Evolutionary conservation across 345 rosid species (phyloP).

Genomic region (Euphorbia lathyris): DNA sequence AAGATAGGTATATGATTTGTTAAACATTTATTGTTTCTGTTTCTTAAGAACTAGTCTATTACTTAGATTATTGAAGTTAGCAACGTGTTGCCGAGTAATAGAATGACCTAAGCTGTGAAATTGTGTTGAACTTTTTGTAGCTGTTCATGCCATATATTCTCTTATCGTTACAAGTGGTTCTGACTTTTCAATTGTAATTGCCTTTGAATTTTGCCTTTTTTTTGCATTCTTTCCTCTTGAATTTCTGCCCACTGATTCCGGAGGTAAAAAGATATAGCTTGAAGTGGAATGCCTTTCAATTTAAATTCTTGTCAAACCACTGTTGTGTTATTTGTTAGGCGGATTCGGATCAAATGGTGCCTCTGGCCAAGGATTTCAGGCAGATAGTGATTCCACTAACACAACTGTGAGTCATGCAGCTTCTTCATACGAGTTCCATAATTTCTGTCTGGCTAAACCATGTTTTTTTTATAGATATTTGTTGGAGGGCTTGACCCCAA

Average conservation of each 20-base stretch:
- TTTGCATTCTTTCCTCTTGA: background rate
- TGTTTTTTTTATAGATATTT: slow-evolving; percentile 62
- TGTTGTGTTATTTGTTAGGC: slow-evolving; percentile 34
- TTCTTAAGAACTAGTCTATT: background rate
- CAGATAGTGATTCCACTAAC: slow-evolving; percentile 71
- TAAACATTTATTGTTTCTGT: background rate
- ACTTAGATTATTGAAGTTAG: background rate
- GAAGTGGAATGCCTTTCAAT: background rate
- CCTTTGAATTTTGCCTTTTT: background rate
- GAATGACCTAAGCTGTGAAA: background rate
- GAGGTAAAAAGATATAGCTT: background rate
- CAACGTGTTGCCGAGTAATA: background rate
- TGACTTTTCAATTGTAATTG: background rate
- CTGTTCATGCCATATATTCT: background rate
- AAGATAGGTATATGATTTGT: background rate
- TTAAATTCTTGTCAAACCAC: background rate
- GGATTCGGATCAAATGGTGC: slow-evolving; percentile 67
- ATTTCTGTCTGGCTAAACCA: slow-evolving; percentile 20
- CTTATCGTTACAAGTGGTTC: background rate
- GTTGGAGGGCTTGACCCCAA: slow-evolving; percentile 93
- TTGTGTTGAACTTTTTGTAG: background rate
- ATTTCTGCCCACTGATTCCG: background rate
- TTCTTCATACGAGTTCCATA: slow-evolving; percentile 13
- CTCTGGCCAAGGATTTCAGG: slow-evolving; percentile 43
- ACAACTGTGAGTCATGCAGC: slow-evolving; percentile 64